Evolutionary conservation across 1,139 yeast genomes (phyloP).

Genomic region (Hansenula sp.): DNA sequence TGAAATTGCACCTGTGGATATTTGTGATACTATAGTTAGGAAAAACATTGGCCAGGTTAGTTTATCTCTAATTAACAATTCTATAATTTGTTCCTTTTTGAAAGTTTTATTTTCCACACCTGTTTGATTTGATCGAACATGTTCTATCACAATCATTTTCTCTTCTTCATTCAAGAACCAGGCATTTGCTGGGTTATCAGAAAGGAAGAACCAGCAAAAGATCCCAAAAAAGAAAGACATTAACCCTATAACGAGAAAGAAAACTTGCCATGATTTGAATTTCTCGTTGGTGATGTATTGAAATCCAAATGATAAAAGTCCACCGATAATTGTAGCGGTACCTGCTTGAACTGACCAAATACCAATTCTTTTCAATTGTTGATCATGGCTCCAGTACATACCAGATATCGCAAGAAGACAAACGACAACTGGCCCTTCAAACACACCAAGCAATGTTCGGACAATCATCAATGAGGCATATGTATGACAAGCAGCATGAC

Average conservation of each 20-base stretch:
- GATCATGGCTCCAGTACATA: conserved; percentile 49
- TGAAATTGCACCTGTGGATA: conserved; percentile 33
- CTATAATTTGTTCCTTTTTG: conserved; percentile 37
- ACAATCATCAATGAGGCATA: conserved; percentile 48
- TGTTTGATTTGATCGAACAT: conserved; percentile 40
- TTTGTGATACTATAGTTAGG: conserved; percentile 29
- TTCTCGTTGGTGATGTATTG: conserved; percentile 19
- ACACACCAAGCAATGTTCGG: conserved; percentile 48
- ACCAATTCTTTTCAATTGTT: conserved; percentile 49
- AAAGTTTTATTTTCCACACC: conserved; percentile 39
- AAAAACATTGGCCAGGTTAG: conserved; percentile 37
- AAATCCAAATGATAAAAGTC: conserved; percentile 47
- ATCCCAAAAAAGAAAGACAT: conserved; percentile 42
- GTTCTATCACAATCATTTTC: conserved; percentile 37
- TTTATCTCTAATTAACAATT: conserved; percentile 40
- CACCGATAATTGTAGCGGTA: conserved; percentile 49
- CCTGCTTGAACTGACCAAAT: conserved; percentile 49
- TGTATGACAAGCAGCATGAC: conserved; percentile 44
- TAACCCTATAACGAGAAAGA: conserved; percentile 38
- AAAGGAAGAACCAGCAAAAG: conserved; percentile 34
- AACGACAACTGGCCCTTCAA: conserved; percentile 56
- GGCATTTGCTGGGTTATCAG: conserved; percentile 39
- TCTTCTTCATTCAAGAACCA: conserved; percentile 34
- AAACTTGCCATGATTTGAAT: conserved; percentile 35
- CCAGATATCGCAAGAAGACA: conserved; percentile 54